These are phyloP conservation scores for Paecilomyces variotii DNA, from an alignment of 2,329 filamentous ascomycete species.

Conservation along the genomic window DNA sequence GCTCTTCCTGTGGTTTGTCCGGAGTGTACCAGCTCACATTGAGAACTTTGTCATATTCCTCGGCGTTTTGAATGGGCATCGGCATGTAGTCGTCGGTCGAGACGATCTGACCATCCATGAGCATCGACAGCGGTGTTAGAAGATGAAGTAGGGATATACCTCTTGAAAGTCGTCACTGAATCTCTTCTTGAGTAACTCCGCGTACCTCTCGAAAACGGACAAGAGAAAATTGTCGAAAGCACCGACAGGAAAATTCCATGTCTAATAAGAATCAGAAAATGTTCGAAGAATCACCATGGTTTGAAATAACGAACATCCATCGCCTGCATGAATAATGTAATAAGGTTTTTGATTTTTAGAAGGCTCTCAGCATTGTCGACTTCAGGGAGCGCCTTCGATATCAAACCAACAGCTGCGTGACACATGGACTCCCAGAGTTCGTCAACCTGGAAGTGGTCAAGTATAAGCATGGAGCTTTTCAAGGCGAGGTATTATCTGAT, in stretches of 20 bases:
- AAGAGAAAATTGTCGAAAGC: conserved; percentile 77
- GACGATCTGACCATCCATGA: conserved; percentile 44
- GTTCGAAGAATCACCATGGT: neutral
- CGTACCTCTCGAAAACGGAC: conserved; percentile 89
- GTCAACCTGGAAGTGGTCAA: conserved; percentile 57
- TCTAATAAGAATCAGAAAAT: conserved; percentile 40
- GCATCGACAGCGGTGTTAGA: neutral
- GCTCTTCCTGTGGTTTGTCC: conserved; percentile 65
- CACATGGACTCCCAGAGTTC: conserved; percentile 99
- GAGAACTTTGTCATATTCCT: conserved; percentile 93
- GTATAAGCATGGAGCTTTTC: conserved; percentile 5
- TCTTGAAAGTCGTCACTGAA: conserved; percentile 97
- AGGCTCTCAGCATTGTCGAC: conserved; percentile 85
- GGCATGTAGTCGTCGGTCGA: conserved; percentile 99
- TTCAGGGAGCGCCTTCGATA: conserved; percentile 66
- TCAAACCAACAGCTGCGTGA: conserved; percentile 72
- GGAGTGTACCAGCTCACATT: conserved; percentile 94
- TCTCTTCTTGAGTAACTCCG: conserved; percentile 76
- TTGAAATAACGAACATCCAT: conserved; percentile 64
- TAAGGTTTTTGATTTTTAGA: conserved; percentile 87
- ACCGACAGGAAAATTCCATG: conserved; percentile 80
- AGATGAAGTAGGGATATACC: conserved; percentile 35
- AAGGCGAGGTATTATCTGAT: neutral
- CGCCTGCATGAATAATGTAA: conserved; percentile 92
- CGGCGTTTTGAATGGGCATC: conserved; percentile 84